Conservation (phyloP, 192 early-diverging fungal genomes). For the Phlyctochytrium arcticum region DNA sequence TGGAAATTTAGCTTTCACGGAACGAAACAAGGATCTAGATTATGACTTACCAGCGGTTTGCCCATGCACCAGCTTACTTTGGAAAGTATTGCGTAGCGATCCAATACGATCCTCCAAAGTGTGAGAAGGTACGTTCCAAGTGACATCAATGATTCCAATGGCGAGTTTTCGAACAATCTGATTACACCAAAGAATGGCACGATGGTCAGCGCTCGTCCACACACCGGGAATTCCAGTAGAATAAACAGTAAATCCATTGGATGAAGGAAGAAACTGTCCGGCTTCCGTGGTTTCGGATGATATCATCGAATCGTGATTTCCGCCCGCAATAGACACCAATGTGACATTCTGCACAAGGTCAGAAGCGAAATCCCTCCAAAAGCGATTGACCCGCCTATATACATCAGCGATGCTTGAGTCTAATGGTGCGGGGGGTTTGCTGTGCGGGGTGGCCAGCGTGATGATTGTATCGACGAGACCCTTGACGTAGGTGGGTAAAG, state of each 20-base stretch:
- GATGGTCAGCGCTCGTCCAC: slow-evolving; percentile 86
- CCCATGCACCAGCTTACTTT: background rate
- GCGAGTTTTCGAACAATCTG: slow-evolving; percentile 55
- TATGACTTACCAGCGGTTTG: background rate
- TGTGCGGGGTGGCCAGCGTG: slow-evolving; percentile 86
- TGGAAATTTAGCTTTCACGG: no score
- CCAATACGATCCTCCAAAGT: background rate
- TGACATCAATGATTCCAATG: background rate
- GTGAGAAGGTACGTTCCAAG: no score
- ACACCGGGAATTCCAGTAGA: slow-evolving; percentile 75
- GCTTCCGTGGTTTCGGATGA: slow-evolving; percentile 73
- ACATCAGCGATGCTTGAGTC: slow-evolving; percentile 51
- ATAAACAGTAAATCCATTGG: slow-evolving; percentile 73
- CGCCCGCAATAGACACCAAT: slow-evolving; percentile 86
- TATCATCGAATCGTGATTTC: slow-evolving; percentile 80
- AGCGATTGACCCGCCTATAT: slow-evolving; percentile 63
- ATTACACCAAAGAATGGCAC: slow-evolving; percentile 87
- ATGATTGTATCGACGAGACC: slow-evolving; percentile 77
- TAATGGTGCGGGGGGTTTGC: slow-evolving; percentile 73
- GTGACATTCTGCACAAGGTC: slow-evolving; percentile 49
- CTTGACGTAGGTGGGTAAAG: slow-evolving; percentile 61
- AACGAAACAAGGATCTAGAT: background rate
- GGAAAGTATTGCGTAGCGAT: background rate
- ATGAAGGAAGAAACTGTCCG: slow-evolving; percentile 53
- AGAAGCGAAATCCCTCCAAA: slow-evolving; percentile 50